Base-by-base conservation (phyloP, 2,329 filamentous ascomycete species). In the Arthroderma sp. region DNA sequence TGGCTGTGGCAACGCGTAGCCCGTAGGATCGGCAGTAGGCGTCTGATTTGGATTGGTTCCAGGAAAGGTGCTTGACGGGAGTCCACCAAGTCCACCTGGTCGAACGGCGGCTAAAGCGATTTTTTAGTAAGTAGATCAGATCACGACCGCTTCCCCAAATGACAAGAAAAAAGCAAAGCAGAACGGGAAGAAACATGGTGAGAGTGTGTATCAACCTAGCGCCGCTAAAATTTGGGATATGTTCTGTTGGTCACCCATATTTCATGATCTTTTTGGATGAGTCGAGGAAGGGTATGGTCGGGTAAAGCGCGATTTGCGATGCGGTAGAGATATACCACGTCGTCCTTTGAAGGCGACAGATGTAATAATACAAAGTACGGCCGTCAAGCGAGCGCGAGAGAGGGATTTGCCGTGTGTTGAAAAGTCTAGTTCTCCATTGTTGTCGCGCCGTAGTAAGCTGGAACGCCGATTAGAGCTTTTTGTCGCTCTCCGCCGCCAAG, bases 31-130 rank as follows among this genome's bases (percentile, higher is more conserved):
- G 48, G 67, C 55, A 48, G 57, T 59, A 34, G 58, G 63, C 50
- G 62, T 47, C 52, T 55, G 43, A 54, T 55, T 48, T 50, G 53
- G 38, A 43, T 43, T 41, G 45, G 55, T 48, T 45, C 52, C 53
- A 72, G 72, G 36, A 67, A 46, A 36, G 22, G 47, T 27, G 29
- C 38, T 42, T 4, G 34, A 38, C 29, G 27, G 28, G 31, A 42
- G 34, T 30, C 38, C 31, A 9, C 22, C 32, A 32, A 46, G 39
- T 28, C 64, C 63, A 46, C 67, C 66, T 37, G 69, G 64, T 42
- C 67, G 66, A 51, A 72, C 67, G 27, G 72, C 69, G 53, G 72
- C 72, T 70, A 50, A 38, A 38, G 29, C 30, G 30, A 41, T 43
- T 43, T 43, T 43, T 27, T 30, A 28, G 15, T 27, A 22, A 40